Percentiles rank a stretch among this genome's conserved stretches.
phyloP scores from a whole-genome alignment of 345 rosid species.

The Cochlearia excelsa region DNA sequence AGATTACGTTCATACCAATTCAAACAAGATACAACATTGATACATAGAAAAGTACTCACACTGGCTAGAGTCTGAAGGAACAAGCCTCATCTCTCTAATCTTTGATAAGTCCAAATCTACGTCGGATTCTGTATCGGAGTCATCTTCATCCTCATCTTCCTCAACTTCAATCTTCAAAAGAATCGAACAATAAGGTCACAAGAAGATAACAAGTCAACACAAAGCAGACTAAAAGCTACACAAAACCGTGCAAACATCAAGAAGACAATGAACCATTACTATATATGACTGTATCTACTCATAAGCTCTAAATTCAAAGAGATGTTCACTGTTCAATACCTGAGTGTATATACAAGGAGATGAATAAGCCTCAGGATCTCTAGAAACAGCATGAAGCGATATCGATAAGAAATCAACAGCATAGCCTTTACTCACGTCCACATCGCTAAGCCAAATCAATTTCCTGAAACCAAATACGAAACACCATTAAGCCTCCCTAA shows the following conservation, averaged over 20 bases:
- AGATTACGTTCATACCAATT: not conserved
- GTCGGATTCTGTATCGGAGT: slow-evolving; percentile 55
- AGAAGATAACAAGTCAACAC: not conserved
- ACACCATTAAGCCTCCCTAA: not conserved
- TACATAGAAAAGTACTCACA: slow-evolving; percentile 41
- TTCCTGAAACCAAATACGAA: slow-evolving; percentile 44
- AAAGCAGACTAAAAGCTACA: not conserved
- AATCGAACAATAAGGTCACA: not conserved
- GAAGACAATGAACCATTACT: not conserved
- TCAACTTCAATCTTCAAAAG: slow-evolving; percentile 66
- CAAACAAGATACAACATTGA: not conserved
- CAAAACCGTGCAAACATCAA: not conserved
- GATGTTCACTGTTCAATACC: slow-evolving; percentile 34
- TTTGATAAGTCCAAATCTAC: slow-evolving; percentile 58
- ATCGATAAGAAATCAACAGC: slow-evolving; percentile 82
- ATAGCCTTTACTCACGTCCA: slow-evolving; percentile 64
- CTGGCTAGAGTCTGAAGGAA: slow-evolving; percentile 80
- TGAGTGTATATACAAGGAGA: slow-evolving; percentile 90
- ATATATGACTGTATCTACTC: not conserved
- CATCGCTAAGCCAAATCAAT: slow-evolving; percentile 82
- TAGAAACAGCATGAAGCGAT: slow-evolving; percentile 85
- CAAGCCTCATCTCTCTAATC: slow-evolving; percentile 83
- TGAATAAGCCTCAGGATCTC: slow-evolving; percentile 80
- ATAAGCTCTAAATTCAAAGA: not conserved
- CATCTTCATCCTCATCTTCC: slow-evolving; percentile 59